These are phyloP conservation scores for Huiozyma naganishii DNA, from an alignment of 805 yeast species.

Conservation along the genomic window DNA sequence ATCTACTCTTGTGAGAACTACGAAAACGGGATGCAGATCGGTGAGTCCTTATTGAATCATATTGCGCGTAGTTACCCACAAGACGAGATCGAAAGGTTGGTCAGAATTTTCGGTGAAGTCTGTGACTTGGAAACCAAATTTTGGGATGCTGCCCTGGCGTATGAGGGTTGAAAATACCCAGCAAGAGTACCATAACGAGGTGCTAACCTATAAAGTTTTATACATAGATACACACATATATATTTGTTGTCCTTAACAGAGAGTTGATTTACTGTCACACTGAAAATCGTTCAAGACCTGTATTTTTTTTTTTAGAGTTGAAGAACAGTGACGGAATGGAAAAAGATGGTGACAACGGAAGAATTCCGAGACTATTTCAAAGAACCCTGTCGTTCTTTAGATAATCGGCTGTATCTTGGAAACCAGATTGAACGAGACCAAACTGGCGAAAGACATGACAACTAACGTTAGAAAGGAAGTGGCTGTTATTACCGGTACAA, in stretches of 20 bases:
- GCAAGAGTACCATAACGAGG: neutral
- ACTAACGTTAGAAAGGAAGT: slow-evolving; percentile 20
- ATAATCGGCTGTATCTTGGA: too few relatives aligned
- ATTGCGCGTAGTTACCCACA: slow-evolving; percentile 31
- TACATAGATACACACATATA: neutral
- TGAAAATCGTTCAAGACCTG: too few relatives aligned
- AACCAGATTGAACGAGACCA: too few relatives aligned
- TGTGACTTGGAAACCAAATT: slow-evolving; percentile 51
- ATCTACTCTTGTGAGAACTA: slow-evolving; percentile 55
- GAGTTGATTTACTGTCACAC: too few relatives aligned
- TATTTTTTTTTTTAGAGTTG: too few relatives aligned
- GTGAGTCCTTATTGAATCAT: slow-evolving; percentile 37
- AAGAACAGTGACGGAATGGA: too few relatives aligned
- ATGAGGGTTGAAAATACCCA: slow-evolving; percentile 1
- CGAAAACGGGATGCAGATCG: slow-evolving; percentile 39
- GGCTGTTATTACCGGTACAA: slow-evolving; percentile 39
- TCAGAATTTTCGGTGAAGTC: slow-evolving; percentile 50
- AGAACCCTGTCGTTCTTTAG: too few relatives aligned
- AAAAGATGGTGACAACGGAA: too few relatives aligned
- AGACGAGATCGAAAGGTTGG: slow-evolving; percentile 38
- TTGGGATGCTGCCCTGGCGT: slow-evolving; percentile 44
- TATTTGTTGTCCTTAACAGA: neutral
- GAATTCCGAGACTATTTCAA: too few relatives aligned
- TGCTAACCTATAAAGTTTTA: neutral
- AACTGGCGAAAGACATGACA: too few relatives aligned